Base-by-base conservation (phyloP, 495 filamentous ascomycete species). In the Podospora anserina region DNA sequence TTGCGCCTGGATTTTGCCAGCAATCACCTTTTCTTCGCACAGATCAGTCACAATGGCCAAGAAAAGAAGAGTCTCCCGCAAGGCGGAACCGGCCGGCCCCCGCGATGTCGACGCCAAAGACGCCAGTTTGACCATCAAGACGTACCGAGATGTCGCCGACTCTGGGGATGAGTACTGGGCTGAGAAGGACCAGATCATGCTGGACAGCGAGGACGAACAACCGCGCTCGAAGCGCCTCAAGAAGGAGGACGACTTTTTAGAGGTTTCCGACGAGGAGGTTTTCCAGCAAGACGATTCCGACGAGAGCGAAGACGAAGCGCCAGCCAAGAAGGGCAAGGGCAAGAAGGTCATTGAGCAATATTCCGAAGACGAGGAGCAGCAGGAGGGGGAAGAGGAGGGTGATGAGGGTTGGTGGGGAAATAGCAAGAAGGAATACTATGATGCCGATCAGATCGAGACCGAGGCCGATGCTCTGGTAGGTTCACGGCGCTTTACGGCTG, bases 111-210 rank as follows among this genome's bases (percentile, higher is more conserved):
- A 88, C 73, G 69, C 81, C 30, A 81, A 81, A 16, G 84, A 86
- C 57, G 84, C 82, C 67, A 85, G 86, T 69, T 77, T 90, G 59
- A 81, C 87, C 23, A 84, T 92, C 71, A 83, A 82, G 64, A 86
- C 88, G n/a, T 94, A 90, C 80, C 87, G 91, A 76, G 90, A 94
- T 74, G 89, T 97, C 70, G 92, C 94, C 72, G 89, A 96, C 74
- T 94, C 92, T 1, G 92, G 96, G 73, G 95, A 99, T 79, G 93
- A 95, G 68, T 96, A 97, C 79, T 90, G 91, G 72, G 80, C 91
- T 54, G 87, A 91, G 66, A 87, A 91, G 34, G 94, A 98, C 78
- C 88, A 92, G 71, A 87, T 99, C 64, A 78, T 96, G 72, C 82
- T 99, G 28, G 92, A 95, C 59, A 90, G 93, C 70, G 89, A 83